Conservation (phyloP, 1,284 basidiomycete species). For the Leccinum subrobustum region DNA sequence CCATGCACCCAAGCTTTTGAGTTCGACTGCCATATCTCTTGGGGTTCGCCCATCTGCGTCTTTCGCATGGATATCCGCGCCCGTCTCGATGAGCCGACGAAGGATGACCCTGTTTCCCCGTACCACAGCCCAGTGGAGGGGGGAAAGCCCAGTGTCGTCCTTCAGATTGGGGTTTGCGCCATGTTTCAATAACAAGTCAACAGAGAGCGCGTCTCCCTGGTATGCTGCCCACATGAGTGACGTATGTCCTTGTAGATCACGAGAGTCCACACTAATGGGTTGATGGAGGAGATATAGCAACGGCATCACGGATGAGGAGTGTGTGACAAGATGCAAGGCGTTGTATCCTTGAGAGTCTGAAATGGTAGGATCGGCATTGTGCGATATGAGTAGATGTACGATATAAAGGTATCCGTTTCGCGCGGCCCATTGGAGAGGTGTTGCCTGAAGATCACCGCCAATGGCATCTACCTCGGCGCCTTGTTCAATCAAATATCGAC, state of each 20-base stretch:
- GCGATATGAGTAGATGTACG: constrained; percentile 85
- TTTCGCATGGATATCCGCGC: constrained; percentile 79
- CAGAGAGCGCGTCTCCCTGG: constrained; percentile 95
- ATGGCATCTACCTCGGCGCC: constrained; percentile 95
- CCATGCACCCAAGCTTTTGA: constrained; percentile 89
- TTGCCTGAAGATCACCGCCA: constrained; percentile 94
- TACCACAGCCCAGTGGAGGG: constrained; percentile 99
- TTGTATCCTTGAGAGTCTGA: constrained; percentile 96
- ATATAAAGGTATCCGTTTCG: constrained; percentile 95
- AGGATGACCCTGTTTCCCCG: constrained; percentile 90
- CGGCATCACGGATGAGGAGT: constrained; percentile 93
- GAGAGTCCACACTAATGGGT: constrained; percentile 83
- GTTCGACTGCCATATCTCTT: constrained; percentile 91
- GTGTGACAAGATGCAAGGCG: constrained; percentile 91
- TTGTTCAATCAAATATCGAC: constrained; percentile 82
- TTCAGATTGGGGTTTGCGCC: constrained; percentile 77
- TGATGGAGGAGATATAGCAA: constrained; percentile 91
- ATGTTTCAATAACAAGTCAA: constrained; percentile 87
- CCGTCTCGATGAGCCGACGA: constrained; percentile 79
- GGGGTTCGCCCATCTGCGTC: constrained; percentile 88
- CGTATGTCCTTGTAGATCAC: constrained; percentile 92
- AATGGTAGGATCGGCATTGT: constrained; percentile 92
- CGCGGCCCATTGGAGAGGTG: constrained; percentile 97
- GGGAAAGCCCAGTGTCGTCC: constrained; percentile 85
- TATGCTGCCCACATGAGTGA: constrained; percentile 99